Evolutionary conservation across 1,139 yeast species (phyloP).

Genomic region (Saccharomyces pastorianus): DNA sequence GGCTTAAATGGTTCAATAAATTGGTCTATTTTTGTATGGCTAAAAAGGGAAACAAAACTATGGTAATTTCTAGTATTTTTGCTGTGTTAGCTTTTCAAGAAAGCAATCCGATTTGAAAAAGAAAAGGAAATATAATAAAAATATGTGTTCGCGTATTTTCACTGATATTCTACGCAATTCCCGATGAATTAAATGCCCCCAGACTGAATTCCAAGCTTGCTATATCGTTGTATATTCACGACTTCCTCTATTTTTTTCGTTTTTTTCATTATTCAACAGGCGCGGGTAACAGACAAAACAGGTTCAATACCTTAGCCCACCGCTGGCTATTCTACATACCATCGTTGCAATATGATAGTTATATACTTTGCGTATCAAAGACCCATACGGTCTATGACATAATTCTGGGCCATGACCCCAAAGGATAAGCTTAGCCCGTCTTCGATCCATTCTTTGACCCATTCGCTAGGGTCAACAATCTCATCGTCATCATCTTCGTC

Average conservation of each 20-base stretch:
- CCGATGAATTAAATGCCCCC: background rate
- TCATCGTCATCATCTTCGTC: conserved; percentile 24
- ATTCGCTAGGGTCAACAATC: conserved; percentile 80
- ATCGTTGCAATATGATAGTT: background rate
- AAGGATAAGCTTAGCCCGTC: conserved; percentile 72
- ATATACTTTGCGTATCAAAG: conserved; percentile 11
- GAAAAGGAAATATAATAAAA: background rate
- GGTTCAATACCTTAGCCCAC: background rate
- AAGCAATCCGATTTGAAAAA: background rate
- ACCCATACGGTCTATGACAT: conserved; percentile 90
- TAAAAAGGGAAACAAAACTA: background rate
- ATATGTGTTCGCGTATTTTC: background rate
- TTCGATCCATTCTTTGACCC: conserved; percentile 92
- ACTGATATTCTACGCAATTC: background rate
- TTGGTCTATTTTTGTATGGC: background rate
- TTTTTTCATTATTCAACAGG: background rate
- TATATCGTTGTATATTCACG: conserved; percentile 1
- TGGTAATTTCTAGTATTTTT: background rate
- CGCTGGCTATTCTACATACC: background rate
- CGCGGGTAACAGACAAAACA: background rate
- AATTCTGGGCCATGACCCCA: conserved; percentile 83
- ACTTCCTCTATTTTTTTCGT: background rate
- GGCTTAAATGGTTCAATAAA: background rate
- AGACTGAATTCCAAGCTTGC: background rate
- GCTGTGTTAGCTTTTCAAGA: background rate